Evolutionary conservation across 257 asterid species (phyloP).

Genomic region (Avicennia marina): DNA sequence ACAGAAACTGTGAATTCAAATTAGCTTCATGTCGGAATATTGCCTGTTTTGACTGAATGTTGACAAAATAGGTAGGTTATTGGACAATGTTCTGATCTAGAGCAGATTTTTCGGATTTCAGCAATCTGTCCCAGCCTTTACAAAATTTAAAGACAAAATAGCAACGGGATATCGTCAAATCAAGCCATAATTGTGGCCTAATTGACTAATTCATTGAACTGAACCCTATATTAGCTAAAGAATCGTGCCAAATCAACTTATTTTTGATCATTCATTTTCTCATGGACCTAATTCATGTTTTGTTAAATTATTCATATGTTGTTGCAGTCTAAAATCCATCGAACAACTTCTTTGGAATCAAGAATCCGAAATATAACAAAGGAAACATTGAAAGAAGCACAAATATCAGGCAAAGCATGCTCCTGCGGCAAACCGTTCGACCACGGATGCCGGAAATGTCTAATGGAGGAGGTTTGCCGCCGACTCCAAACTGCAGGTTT

Average conservation of each 20-base stretch:
- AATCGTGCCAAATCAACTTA: background rate
- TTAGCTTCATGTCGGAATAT: background rate
- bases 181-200: no score
- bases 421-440: constrained; percentile 18
- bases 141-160: no score
- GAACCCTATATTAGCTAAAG: no score
- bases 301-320: background rate
- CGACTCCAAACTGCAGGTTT: constrained; percentile 63
- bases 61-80: background rate
- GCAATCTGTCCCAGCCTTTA: background rate
- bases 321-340: constrained; percentile 55
- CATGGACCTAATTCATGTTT: no score
- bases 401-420: constrained; percentile 3
- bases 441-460: constrained; percentile 63
- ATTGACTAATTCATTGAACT: no score
- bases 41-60: background rate
- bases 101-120: background rate
- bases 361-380: constrained; percentile 51
- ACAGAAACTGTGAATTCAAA: no score
- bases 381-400: constrained; percentile 47
- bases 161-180: no score
- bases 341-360: constrained; percentile 71
- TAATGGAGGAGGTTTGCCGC: constrained; percentile 61
- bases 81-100: no score
- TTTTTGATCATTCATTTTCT: background rate